A percentile compares a stretch with the other conserved stretches of the same genome.
phyloP scores from a whole-genome alignment of 768 basidiomycete species.

The Clitopilus hobsonii region DNA sequence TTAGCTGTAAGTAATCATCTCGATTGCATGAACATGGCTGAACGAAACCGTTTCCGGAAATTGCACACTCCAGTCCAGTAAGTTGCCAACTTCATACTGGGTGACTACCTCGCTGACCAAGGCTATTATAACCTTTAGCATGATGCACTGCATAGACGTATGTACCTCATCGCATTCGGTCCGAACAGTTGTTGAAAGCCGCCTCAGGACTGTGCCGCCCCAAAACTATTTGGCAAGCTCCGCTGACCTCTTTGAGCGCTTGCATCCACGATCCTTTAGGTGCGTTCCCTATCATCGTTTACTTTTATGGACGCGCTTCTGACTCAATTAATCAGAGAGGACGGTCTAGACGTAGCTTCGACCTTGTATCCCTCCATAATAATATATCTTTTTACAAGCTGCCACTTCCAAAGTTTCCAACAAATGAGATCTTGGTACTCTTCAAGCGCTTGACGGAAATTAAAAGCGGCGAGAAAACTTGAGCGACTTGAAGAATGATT shows the following conservation, averaged over 20 bases:
- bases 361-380: neutral
- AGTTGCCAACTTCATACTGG: constrained; percentile 22
- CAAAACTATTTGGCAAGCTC: constrained; percentile 81
- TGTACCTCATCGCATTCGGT: constrained; percentile 19
- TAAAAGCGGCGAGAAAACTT: too few species aligned
- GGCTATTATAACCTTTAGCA: constrained; percentile 30
- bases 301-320: neutral
- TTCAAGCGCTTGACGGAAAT: too few species aligned
- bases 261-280: neutral
- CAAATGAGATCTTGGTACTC: neutral
- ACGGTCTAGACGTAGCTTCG: neutral
- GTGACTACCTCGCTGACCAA: constrained; percentile 7
- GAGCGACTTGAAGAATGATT: too few species aligned
- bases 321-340: neutral
- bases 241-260: constrained; percentile 25
- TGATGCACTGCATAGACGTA: constrained; percentile 94
- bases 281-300: neutral
- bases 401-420: neutral
- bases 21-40: constrained; percentile 3
- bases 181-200: constrained; percentile 28
- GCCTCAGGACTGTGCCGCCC: constrained; percentile 51
- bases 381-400: neutral
- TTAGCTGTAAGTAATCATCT: constrained; percentile 25
- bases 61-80: constrained; percentile 53
- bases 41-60: constrained; percentile 6